Conservation (phyloP, 352 stramenopile species). For the Aphanomyces cochlioides region DNA sequence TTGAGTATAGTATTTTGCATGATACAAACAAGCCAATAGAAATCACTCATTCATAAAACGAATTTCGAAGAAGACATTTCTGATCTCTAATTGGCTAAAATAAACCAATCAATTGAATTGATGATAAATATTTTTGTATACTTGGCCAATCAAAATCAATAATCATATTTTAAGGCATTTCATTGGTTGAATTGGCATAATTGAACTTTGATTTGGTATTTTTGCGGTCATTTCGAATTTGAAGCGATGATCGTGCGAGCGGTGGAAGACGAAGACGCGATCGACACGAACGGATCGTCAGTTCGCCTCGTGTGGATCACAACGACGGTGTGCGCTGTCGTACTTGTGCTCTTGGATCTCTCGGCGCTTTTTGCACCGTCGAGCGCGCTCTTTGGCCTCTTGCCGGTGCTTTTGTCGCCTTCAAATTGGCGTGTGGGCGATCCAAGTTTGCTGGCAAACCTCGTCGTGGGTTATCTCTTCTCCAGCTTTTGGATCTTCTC, state of each 20-base stretch:
- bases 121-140: no score
- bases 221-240: no score
- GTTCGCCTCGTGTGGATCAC: constrained; percentile 42
- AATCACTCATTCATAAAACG: no score
- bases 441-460: constrained; percentile 23
- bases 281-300: constrained; percentile 34
- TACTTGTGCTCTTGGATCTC: constrained; percentile 62
- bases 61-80: no score
- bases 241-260: constrained; percentile 70
- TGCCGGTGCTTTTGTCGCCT: constrained; percentile 42
- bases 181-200: no score
- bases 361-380: constrained; percentile 42
- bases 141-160: no score
- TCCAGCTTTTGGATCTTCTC: constrained; percentile 22
- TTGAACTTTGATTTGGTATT: no score
- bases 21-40: no score
- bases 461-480: constrained; percentile 37
- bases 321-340: constrained; percentile 38
- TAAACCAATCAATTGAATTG: no score
- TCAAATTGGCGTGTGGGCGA: constrained; percentile 12
- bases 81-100: no score
- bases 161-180: no score
- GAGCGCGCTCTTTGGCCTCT: constrained; percentile 9
- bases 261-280: constrained; percentile 48
- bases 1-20: no score